Percentiles rank a stretch among this genome's conserved stretches.
phyloP scores from a whole-genome alignment of 2,329 filamentous ascomycete genomes.

The Laburnicola sp. region DNA sequence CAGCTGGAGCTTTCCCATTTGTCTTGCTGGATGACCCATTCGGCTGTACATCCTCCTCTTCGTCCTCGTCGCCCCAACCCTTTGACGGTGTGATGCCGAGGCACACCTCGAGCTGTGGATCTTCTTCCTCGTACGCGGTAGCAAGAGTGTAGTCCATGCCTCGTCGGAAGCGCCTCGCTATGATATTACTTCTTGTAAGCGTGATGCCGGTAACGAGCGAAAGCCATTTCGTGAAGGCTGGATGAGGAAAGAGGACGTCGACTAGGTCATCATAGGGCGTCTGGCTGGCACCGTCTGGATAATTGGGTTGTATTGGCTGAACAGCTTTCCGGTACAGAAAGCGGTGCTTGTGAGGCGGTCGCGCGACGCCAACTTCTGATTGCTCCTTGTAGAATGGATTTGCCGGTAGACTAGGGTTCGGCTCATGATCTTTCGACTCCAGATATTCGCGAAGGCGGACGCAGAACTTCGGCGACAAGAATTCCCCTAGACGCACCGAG shows the following conservation, averaged over 20 bases:
- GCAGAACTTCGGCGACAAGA: constrained; percentile 79
- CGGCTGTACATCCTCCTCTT: constrained; percentile 54
- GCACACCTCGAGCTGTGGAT: constrained; percentile 82
- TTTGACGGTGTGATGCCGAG: constrained; percentile 80
- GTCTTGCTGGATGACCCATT: constrained; percentile 37
- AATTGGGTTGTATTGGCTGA: constrained; percentile 39
- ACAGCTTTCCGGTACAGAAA: constrained; percentile 76
- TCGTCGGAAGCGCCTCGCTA: constrained; percentile 84
- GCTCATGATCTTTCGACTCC: constrained; percentile 53
- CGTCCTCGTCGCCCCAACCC: constrained; percentile 78
- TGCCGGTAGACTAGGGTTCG: constrained; percentile 49
- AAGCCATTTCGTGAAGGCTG: constrained; percentile 87
- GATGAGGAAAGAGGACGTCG: constrained; percentile 79
- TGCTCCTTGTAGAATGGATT: constrained; percentile 35
- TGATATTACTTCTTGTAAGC: constrained; percentile 72
- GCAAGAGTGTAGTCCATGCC: constrained; percentile 92
- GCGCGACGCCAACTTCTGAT: constrained; percentile 64
- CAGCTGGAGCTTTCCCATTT: constrained; percentile 35
- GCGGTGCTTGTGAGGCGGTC: constrained; percentile 92
- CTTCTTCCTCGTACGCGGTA: constrained; percentile 72
- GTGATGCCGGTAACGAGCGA: constrained; percentile 76
- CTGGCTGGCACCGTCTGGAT: constrained; percentile 36
- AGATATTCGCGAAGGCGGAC: constrained; percentile 72
- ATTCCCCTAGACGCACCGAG: constrained; percentile 77
- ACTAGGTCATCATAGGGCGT: constrained; percentile 72